These are phyloP conservation scores for Zygosaccharomyces siamensis DNA, from an alignment of 805 yeast species.

Conservation along the genomic window DNA sequence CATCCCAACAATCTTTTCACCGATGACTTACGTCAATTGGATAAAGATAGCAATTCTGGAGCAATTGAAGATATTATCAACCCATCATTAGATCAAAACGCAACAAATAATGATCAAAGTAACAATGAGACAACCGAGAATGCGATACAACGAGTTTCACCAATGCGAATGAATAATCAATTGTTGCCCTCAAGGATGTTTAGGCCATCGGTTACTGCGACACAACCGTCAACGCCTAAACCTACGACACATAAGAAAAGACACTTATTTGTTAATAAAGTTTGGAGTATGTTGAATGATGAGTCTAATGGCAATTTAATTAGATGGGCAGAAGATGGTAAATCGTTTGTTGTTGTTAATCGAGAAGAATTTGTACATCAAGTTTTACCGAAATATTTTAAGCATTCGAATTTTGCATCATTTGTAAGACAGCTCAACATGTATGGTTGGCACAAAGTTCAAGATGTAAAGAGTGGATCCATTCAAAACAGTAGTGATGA, in stretches of 20 bases:
- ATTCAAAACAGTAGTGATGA: constrained; percentile 61
- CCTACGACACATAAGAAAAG: constrained; percentile 43
- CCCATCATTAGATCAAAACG: constrained; percentile 21
- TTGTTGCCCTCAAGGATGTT: constrained; percentile 12
- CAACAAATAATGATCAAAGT: not conserved
- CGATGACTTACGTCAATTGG: constrained; percentile 13
- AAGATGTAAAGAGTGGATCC: constrained; percentile 79
- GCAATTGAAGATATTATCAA: constrained; percentile 31
- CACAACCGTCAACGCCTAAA: constrained; percentile 12
- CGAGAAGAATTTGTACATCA: constrained; percentile 77
- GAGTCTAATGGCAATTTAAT: constrained; percentile 62
- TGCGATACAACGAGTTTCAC: constrained; percentile 16
- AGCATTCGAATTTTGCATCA: constrained; percentile 91
- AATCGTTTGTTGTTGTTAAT: constrained; percentile 76
- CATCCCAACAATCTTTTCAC: constrained; percentile 17
- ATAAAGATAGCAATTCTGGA: constrained; percentile 10
- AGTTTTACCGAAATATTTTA: constrained; percentile 86
- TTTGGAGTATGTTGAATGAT: constrained; percentile 96
- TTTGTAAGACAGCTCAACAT: constrained; percentile 94
- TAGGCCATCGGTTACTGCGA: constrained; percentile 10
- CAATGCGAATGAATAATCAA: constrained; percentile 18
- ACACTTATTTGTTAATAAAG: constrained; percentile 88
- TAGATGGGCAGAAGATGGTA: constrained; percentile 82
- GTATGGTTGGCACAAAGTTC: constrained; percentile 99
- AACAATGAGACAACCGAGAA: constrained; percentile 11